Evolutionary conservation across 176 grass and related monocot species (phyloP), one percentile per base, ranked within the genome.

Genomic region (Hsuehochloa calcarea): DNA sequence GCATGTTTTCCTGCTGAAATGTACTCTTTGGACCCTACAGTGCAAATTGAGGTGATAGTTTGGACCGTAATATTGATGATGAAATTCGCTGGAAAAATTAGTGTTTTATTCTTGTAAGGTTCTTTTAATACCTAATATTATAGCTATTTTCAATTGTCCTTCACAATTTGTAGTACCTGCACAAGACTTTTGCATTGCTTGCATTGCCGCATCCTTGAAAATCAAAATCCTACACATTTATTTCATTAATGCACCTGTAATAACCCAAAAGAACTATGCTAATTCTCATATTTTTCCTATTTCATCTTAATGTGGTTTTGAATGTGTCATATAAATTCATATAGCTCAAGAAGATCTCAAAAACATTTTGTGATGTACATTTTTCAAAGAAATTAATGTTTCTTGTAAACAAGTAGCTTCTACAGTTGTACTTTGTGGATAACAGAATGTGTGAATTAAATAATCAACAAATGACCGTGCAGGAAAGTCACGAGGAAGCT

Each of bases 401-500:
- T 69, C 46, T 52, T 74, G 77, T 70, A 39, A 61, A 77, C 61
- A 52, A 15, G 66, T 23, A 55, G 19, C 16, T 82, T 75, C 5
- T n/a, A n/a, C 31, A 34, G 31, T 34, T 34, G 31, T 34, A 34
- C 31, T 65, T 59, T 80, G 3, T 56, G 35, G 10, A 22, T 37
- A 68, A 44, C 64, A 17, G n/a, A 58, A 37, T 85, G 4, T 67
- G n/a, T 72, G 40, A 35, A 10, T 23, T 72, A 59, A 46, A 85
- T 60, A 85, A 20, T 77, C 41, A 23, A 14, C 10, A 78, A 85
- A 71, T 90, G 17, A 72, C 26, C 17, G 67, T 50, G 27, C 86
- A 98, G 96, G 96, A 98, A 93, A 92, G 91, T 70, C 96, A 98
- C 16, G 96, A 98, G 88, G 96, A 98, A 88, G 96, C 93, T 87